These are phyloP conservation scores for Capsicum chinense DNA, from an alignment of 257 asterid species.

Conservation along the genomic window DNA sequence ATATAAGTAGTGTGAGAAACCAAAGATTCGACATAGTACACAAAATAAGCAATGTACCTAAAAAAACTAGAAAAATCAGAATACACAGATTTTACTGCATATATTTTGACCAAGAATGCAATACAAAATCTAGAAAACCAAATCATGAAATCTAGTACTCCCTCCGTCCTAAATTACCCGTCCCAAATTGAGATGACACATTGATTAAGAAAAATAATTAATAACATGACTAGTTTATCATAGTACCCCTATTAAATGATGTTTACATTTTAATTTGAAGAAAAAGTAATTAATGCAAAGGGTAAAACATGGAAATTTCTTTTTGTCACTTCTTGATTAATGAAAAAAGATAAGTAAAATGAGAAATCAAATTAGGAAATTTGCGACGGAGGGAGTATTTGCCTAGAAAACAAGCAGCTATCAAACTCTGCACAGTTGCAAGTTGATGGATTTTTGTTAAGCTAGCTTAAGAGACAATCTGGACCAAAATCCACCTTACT, in stretches of 20 bases:
- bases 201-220: no score
- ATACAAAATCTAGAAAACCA: not conserved
- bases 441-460: not conserved
- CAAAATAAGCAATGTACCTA: not conserved
- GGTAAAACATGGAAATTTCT: no score
- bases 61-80: not conserved
- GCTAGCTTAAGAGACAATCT: not conserved
- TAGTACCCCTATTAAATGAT: no score
- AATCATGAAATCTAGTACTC: not conserved
- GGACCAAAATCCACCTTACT: not conserved
- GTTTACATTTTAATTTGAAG: no score
- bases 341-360: no score
- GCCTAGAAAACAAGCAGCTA: not conserved
- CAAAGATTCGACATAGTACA: not conserved
- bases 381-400: not conserved
- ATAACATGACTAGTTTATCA: no score
- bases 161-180: no score
- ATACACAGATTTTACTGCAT: not conserved
- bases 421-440: constrained; percentile 8
- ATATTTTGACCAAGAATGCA: not conserved
- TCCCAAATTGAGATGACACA: no score
- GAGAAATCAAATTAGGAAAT: no score
- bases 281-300: no score
- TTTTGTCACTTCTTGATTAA: no score
- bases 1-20: constrained; percentile 14